Conservation (phyloP, 768 basidiomycete species). For the Rhizopogon vulgaris region DNA sequence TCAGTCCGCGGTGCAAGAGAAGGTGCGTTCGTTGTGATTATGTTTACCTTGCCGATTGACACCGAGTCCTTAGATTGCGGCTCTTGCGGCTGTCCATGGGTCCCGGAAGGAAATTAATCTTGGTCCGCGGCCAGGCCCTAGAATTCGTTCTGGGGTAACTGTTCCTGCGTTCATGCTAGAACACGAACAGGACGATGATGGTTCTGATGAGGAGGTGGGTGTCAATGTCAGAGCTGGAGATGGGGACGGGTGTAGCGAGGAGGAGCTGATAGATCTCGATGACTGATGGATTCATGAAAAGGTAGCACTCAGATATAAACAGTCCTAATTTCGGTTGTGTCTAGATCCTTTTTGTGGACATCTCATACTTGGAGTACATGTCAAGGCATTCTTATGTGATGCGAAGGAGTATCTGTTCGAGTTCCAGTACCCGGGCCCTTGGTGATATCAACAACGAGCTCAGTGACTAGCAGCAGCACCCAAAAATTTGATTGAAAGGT, state of each 20-base stretch:
- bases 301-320: background rate
- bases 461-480: too few relatives aligned
- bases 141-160: conserved; percentile 55
- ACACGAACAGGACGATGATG: conserved; percentile 1
- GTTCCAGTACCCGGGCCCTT: too few relatives aligned
- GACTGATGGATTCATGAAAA: background rate
- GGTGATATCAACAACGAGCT: too few relatives aligned
- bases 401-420: too few relatives aligned
- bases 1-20: conserved; percentile 42
- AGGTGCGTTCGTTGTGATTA: conserved; percentile 36
- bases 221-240: conserved; percentile 12
- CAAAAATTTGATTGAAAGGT: too few relatives aligned
- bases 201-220: conserved; percentile 8
- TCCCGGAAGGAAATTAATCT: conserved; percentile 50
- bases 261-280: conserved; percentile 19
- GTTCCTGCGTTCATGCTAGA: conserved; percentile 27
- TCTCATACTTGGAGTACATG: too few relatives aligned
- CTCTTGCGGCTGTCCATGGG: conserved; percentile 45
- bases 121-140: conserved; percentile 58
- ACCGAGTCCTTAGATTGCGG: conserved; percentile 39
- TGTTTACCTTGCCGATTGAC: background rate
- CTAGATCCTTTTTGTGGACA: too few relatives aligned
- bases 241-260: conserved; percentile 25
- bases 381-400: too few relatives aligned
- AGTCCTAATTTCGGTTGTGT: too few relatives aligned